These are phyloP conservation scores for Ustilago curta DNA, from an alignment of 1,284 basidiomycete species.

Conservation along the genomic window DNA sequence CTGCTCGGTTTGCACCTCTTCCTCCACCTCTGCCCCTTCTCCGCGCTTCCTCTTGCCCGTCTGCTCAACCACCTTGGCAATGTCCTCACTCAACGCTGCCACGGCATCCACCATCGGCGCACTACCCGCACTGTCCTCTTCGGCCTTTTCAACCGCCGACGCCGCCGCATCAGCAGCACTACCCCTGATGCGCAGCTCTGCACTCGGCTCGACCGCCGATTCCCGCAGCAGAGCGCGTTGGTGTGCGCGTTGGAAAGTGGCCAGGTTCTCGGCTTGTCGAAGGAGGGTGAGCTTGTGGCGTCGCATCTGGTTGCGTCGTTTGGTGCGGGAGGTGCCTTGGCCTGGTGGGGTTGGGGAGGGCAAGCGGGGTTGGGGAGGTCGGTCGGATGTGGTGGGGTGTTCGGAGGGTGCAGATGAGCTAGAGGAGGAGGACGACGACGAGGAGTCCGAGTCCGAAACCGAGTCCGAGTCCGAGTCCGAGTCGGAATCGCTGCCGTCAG, in stretches of 20 bases:
- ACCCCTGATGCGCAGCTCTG: neutral
- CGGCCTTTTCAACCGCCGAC: no score
- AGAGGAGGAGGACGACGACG: constrained; percentile 9
- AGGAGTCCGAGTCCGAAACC: neutral
- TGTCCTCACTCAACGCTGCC: no score
- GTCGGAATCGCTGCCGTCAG: constrained; percentile 1
- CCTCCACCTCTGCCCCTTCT: neutral
- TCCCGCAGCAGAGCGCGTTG: constrained; percentile 10
- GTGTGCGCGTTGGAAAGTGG: constrained; percentile 4
- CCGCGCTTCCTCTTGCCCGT: neutral
- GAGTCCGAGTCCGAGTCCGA: constrained; percentile 15
- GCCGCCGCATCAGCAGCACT: no score
- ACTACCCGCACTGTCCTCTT: no score
- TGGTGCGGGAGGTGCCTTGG: constrained; percentile 45
- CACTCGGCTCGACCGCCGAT: neutral
- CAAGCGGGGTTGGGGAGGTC: neutral
- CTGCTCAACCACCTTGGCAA: neutral
- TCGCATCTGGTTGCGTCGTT: constrained; percentile 50
- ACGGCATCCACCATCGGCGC: no score
- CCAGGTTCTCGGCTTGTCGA: constrained; percentile 16
- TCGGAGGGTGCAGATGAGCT: constrained; percentile 28
- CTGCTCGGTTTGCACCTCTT: neutral
- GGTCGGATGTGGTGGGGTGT: neutral
- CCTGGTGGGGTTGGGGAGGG: constrained; percentile 36
- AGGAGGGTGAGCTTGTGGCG: constrained; percentile 16